These are phyloP conservation scores for Anisogramma anomala DNA, from an alignment of 2,329 filamentous ascomycete genomes.

Conservation along the genomic window DNA sequence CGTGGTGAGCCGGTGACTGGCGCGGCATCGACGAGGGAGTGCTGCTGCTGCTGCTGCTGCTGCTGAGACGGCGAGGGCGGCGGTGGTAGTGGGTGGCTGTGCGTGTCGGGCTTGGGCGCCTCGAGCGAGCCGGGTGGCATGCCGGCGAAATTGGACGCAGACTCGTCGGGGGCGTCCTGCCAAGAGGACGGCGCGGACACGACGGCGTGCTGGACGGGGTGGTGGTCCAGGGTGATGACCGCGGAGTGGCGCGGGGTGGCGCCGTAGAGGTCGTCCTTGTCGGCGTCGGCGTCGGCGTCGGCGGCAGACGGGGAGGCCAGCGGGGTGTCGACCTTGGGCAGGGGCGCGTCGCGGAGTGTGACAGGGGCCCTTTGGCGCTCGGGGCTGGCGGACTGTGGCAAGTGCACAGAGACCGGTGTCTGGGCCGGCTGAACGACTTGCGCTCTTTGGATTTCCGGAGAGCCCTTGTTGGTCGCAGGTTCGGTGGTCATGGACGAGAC, in stretches of 20 bases:
- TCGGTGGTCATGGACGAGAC: constrained; percentile 17
- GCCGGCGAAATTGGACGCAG: constrained; percentile 12
- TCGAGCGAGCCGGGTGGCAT: constrained; percentile 7
- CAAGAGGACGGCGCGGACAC: constrained; percentile 1
- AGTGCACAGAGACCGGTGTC: background rate
- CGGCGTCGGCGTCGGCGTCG: constrained; percentile 26
- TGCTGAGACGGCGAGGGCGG: constrained; percentile 5
- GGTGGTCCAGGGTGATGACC: background rate
- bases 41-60: background rate
- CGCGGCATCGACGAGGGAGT: constrained; percentile 4
- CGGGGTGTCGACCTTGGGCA: constrained; percentile 6
- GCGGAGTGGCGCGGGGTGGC: constrained; percentile 20
- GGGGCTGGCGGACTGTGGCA: constrained; percentile 1
- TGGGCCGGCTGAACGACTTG: constrained; percentile 5
- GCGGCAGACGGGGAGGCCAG: constrained; percentile 13
- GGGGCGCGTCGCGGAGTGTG: constrained; percentile 14
- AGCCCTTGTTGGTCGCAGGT: constrained; percentile 7
- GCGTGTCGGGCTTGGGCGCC: constrained; percentile 4
- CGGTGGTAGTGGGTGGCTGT: constrained; percentile 1
- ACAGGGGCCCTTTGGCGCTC: constrained; percentile 9
- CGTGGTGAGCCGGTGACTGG: constrained; percentile 2
- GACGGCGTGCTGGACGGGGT: constrained; percentile 4
- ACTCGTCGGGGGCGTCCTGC: constrained; percentile 4
- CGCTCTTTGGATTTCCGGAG: constrained; percentile 2
- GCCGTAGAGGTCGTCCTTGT: constrained; percentile 25